Base-by-base conservation (phyloP, 2,329 filamentous ascomycete genomes). In the Cladosporium sp. region DNA sequence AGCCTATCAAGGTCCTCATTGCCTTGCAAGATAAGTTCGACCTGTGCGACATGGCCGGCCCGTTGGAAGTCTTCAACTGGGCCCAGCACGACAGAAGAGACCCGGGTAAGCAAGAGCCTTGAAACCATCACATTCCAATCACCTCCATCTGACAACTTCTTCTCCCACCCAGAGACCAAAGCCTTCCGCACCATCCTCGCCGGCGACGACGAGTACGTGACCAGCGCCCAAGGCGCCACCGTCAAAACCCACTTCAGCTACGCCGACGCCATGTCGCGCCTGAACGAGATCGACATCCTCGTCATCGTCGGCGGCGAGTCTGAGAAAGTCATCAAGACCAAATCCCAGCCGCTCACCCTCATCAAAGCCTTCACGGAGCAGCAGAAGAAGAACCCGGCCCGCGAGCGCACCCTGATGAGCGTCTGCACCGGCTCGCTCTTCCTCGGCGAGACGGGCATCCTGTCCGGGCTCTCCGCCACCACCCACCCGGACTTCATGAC, bases 401-500 rank as follows among this genome's bases (percentile, higher is more conserved):
- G 90, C 73, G 92, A 96, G 83, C 90, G 92, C 71, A 93, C 91
- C 58, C 82, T 95, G 73, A 81, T 95, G 71, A 91, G 90, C 70
- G 83, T 96, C 77, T 93, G 90, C 82, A 92, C 91, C 56, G 92
- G 91, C 69, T 86, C 89, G 51, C 86, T 94, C 75, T 86, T 94
- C 80, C 86, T 94, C 59, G 92, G 89, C 67, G 83, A 91, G 74
- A 85, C 89, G 73, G 91, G 91, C 70, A 87, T 95, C 75, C 86
- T 96, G 67, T 87, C 89, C 70, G 92, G 92, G 69, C 83, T 95
- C 28, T 88, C 89, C 32, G 91, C 91, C 71, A 96, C 92, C 68
- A 94, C 91, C 66, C 92, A 95, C 78, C 89, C 91, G 67, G 91
- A 95, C 79, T 88, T 84, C 80, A 85, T 93, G 73, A 92, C 91